Evolutionary conservation across 108 stramenopile species (phyloP).

Genomic region (Aurantiochytrium sp.): DNA sequence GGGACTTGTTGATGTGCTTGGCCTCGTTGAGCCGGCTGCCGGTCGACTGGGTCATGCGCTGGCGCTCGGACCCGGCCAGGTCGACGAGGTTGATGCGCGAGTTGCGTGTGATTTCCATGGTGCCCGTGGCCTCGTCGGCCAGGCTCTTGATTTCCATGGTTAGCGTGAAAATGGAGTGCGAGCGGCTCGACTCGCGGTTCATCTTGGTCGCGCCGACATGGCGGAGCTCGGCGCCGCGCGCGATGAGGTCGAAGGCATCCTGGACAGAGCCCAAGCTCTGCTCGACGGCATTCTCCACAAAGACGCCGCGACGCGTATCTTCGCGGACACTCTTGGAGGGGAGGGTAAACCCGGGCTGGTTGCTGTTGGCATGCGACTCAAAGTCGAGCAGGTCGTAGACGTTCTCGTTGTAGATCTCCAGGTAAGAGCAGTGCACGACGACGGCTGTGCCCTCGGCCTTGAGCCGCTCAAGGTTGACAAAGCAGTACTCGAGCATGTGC

Average conservation of each 20-base stretch:
- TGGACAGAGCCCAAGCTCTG: conserved; percentile 64
- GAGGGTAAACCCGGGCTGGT: not conserved
- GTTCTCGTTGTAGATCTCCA: conserved; percentile 52
- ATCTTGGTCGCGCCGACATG: conserved; percentile 67
- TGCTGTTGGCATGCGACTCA: not conserved
- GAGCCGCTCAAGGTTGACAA: conserved; percentile 22
- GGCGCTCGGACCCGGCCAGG: conserved; percentile 80
- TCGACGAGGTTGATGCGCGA: conserved; percentile 68
- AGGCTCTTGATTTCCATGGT: conserved; percentile 61
- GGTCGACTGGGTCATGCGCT: conserved; percentile 48
- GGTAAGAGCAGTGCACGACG: conserved; percentile 37
- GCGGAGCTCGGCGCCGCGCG: conserved; percentile 69
- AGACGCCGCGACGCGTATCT: conserved; percentile 21
- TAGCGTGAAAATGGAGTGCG: conserved; percentile 75
- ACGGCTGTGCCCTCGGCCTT: not conserved
- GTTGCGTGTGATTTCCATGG: conserved; percentile 47
- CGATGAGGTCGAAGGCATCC: conserved; percentile 68
- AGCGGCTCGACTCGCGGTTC: conserved; percentile 74
- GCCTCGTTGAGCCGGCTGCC: conserved; percentile 69
- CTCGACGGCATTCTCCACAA: conserved; percentile 53
- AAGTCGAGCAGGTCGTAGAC: conserved; percentile 48
- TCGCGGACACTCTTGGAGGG: not conserved
- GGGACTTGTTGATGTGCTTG: conserved; percentile 64
- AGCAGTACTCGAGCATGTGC: conserved; percentile 30
- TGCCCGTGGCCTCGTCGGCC: conserved; percentile 44